Evolutionary conservation across 352 stramenopile genomes (phyloP), one percentile per base, ranked within the genome.

Genomic region (Hyaloperonospora brassicae): DNA sequence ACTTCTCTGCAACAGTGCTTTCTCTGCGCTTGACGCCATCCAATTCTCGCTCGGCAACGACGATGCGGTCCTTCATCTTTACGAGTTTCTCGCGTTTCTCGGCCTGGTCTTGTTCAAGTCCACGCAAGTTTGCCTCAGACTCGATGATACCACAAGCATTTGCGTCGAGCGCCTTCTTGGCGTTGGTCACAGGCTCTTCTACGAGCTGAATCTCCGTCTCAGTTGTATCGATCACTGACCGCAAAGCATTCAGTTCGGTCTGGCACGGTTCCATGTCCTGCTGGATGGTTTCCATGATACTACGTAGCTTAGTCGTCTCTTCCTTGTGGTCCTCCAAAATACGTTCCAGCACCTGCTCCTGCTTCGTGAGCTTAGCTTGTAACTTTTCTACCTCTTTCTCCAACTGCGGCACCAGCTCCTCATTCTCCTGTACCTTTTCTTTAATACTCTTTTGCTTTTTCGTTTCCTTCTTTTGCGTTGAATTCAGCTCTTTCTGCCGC

Each of bases 401-500:
- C 3, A 98, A 66, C 55, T 86, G 60, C 3, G 91, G 90, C 54
- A 97, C 86, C 13, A 86, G 76, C 36, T 91, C 78, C 42, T 97
- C 74, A 11, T 94, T 89, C 39, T 96, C 76, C 14, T 92, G 70
- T 34, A 89, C 68, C 47, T 96, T 96, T 47, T 76, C 56, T 13
- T 68, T 52, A 3, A 88, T 86, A 40, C 79, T 78, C n/a, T 87
- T 89, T 41, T 95, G 75, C 62, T 97, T 97, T 57, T 97, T 95
- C 11, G 76, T 57, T 50, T 98, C 94, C 40, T 88, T 92, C 50
- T 95, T 89, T 34, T 96, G 83, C 27, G 88, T 85, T 0, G 70
- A 69, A 43, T 97, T 73, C 12, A 98, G 60, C 60, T 98, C 96
- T 39, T 96, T 97, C 6, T 94, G 77, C 43, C 91, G 79, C 41